Base-by-base conservation (phyloP, 2,329 filamentous ascomycete genomes). In the Aspergillus ustus region DNA sequence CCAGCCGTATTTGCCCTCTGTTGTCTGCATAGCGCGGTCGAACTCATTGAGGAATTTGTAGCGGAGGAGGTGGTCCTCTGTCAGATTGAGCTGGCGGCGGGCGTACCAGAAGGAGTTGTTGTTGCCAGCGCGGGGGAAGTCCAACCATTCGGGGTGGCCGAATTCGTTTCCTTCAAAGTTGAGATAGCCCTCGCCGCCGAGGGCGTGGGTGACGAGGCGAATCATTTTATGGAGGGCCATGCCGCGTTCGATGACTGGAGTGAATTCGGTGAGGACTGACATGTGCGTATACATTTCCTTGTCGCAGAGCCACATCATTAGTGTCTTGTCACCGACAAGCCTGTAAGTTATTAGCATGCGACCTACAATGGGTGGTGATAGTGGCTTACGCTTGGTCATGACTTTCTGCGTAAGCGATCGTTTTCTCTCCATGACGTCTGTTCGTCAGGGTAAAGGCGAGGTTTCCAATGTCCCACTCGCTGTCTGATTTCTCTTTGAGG, bases 91-190 rank as follows among this genome's bases (percentile, higher is more conserved):
- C 76, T 97, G 94, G 62, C 95, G 90, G 22, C 95, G 88, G 2
- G 93, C 93, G 74, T 97, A 97, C 88, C 92, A 94, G 83, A 93
- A 97, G 50, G 91, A 95, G 79, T 97, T 96, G 72, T 89, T 81
- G 80, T 97, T 97, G 62, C 95, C 95, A 72, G 89, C 92, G 55
- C 95, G 91, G 4, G 95, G 95, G 78, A 99, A 99, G 77, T 99
- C 95, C 44, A 99, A 90, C 95, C 95, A 99, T 78, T 99, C 95
- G 0, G 95, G 95, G 75, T 99, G 95, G 0, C 95, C 95, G 73
- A 99, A 99, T 78, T 99, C 95, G 78, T 99, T 99, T 63, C 95
- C 95, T 80, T 97, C 93, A 70, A 99, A 99, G 81, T 98, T 99
- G 57, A 99, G 90, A 74, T 97, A 99, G 44, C 94, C 95, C 78